Percentiles rank a stretch among this genome's conserved stretches.
These are phyloP conservation scores for Phytophthora cryptogea DNA, from an alignment of 352 stramenopile species.

Conservation along the genomic window DNA sequence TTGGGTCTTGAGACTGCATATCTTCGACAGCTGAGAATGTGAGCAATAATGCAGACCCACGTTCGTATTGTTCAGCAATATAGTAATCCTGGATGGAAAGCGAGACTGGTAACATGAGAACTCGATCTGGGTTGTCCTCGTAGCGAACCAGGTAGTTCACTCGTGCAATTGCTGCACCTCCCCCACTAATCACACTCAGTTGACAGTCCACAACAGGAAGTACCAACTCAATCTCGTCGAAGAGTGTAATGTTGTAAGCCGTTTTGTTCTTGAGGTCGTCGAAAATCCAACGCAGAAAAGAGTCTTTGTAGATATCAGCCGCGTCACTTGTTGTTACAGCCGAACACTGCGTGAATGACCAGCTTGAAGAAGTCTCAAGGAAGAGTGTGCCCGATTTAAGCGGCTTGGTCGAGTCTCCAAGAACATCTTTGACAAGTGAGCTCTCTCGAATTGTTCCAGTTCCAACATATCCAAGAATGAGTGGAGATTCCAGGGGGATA, in stretches of 20 bases:
- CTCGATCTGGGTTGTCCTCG: constrained; percentile 18
- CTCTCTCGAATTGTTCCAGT: constrained; percentile 35
- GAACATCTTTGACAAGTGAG: constrained; percentile 29
- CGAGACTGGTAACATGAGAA: constrained; percentile 30
- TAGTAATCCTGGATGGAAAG: constrained; percentile 43
- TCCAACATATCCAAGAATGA: constrained; percentile 41
- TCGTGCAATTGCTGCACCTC: constrained; percentile 19
- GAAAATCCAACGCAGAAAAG: constrained; percentile 37
- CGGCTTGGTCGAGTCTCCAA: constrained; percentile 33
- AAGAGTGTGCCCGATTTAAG: constrained; percentile 38
- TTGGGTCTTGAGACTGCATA: constrained; percentile 16
- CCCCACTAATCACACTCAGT: constrained; percentile 5
- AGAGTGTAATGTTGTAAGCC: constrained; percentile 41
- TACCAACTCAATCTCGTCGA: constrained; percentile 33
- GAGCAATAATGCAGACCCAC: constrained; percentile 25
- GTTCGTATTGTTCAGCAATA: constrained; percentile 29
- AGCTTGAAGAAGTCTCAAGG: constrained; percentile 27
- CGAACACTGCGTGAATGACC: constrained; percentile 24
- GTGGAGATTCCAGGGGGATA: constrained; percentile 7
- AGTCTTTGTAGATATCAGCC: constrained; percentile 36
- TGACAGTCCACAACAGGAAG: constrained; percentile 35
- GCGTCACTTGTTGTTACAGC: constrained; percentile 2
- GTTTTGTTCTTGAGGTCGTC: constrained; percentile 31
- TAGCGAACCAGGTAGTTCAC: constrained; percentile 41
- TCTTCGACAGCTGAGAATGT: constrained; percentile 34